Evolutionary conservation across 345 rosid genomes (phyloP).

Genomic region (Salix koriyanagi): DNA sequence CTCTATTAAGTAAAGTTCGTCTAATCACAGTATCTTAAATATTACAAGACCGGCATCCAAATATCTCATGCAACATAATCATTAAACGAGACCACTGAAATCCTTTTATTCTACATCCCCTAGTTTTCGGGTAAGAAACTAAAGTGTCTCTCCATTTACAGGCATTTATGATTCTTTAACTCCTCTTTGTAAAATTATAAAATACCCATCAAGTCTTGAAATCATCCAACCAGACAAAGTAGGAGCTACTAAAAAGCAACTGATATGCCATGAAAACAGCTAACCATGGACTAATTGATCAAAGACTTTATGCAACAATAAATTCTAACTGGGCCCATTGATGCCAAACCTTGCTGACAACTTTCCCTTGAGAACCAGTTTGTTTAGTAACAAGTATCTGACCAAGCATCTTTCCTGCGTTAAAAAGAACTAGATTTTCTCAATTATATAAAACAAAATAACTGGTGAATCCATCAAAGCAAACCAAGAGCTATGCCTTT

Average conservation of each 20-base stretch:
- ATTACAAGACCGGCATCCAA: background rate
- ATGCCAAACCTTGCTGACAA: constrained; percentile 88
- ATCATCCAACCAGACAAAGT: too few species aligned
- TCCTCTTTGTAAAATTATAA: background rate
- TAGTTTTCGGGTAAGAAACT: background rate
- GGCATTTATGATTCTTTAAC: background rate
- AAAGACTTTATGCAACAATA: background rate
- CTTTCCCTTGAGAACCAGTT: constrained; percentile 95
- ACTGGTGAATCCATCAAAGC: background rate
- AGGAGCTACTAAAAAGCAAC: background rate
- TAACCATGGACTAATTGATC: background rate
- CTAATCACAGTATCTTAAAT: background rate
- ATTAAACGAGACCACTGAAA: background rate
- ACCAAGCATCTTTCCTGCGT: constrained; percentile 91
- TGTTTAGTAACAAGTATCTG: constrained; percentile 96
- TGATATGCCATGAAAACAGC: background rate
- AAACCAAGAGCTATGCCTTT: background rate
- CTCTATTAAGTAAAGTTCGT: background rate
- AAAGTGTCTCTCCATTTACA: background rate
- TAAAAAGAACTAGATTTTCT: background rate
- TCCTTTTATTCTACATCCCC: background rate
- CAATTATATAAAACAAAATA: background rate
- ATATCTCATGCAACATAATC: background rate
- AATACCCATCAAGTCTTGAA: background rate
- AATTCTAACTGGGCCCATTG: background rate